Base-by-base conservation (phyloP, 345 rosid species). In the Eucalyptus pauciflora region DNA sequence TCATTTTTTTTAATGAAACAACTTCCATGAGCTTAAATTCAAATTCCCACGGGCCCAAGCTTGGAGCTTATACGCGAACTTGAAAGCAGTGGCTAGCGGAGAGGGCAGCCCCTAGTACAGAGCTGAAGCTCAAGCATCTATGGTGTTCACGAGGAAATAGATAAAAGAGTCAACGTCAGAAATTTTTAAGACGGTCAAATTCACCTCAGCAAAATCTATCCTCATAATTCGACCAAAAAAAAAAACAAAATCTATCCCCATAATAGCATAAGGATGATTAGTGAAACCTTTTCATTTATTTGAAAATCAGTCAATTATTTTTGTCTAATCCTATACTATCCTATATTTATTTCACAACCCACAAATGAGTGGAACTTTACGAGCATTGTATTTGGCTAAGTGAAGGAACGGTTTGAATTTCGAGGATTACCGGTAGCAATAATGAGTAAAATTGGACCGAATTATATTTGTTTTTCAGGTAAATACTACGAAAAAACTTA, bases 401-500 rank as follows among this genome's bases (percentile, higher is more conserved):
- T 3, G 33, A 14, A 13, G 20, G 20, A 31, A 64, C 1, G 3
- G 10, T n/a, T 64, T n/a, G 18, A 64, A 64, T 15, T 64, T n/a
- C 0, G 3, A 22, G 43, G 43, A 69, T 31, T 8, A 7, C 1
- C 4, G 0, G 43, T n/a, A 31, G 18, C 11, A 69, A 31, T 67
- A 15, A 17, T 1, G 3, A 31, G 7, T 67, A 31, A 67, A 16
- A 69, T 17, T 8, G 24, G 43, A 31, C 1, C 0, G 1, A 5
- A 8, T 8, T 69, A 27, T 60, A 60, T 60, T 60, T 60, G 4
- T 12, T 12, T 60, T 27, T 3, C 1, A 25, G 3, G 1, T 4
- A 9, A 56, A 56, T 10, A 2, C 0, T 1, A 0, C 0, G 0
- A 56, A 56, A 56, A 56, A 56, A 0, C 1, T 9, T 10, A 56